Evolutionary conservation across 192 early-diverging fungal species (phyloP).

Genomic region (Chytriomyces sp.): DNA sequence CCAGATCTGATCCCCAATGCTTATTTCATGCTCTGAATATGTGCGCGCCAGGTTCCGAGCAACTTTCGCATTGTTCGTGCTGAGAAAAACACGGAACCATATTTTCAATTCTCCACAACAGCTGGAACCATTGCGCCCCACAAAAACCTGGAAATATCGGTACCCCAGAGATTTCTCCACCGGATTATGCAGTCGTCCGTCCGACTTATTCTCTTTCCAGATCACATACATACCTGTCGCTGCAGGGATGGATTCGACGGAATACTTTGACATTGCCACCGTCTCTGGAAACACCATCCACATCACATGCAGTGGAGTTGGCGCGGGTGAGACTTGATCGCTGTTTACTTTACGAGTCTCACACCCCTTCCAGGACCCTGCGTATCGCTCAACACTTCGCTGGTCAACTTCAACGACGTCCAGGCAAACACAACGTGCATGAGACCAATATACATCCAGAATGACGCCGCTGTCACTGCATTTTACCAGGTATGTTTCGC

Average conservation of each 20-base stretch:
- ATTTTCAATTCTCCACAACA: conserved; percentile 53
- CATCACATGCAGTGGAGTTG: conserved; percentile 51
- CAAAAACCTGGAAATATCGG: conserved; percentile 43
- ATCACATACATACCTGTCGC: conserved; percentile 55
- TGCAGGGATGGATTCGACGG: conserved; percentile 54
- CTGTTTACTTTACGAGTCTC: neutral
- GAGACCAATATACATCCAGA: conserved; percentile 54
- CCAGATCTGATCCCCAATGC: neutral
- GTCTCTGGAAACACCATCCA: conserved; percentile 60
- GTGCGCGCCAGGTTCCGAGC: conserved; percentile 51
- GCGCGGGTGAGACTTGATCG: conserved; percentile 39
- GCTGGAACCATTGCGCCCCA: conserved; percentile 44
- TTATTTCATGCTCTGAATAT: neutral
- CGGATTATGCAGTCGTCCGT: too few species aligned
- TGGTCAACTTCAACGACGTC: conserved; percentile 63
- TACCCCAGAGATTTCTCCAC: neutral
- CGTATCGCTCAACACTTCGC: conserved; percentile 52
- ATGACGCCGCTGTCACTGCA: conserved; percentile 45
- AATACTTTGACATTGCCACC: conserved; percentile 63
- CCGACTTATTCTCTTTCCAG: conserved; percentile 10
- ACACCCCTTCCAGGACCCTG: conserved; percentile 38
- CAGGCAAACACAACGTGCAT: conserved; percentile 42
- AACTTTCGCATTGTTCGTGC: conserved; percentile 56
- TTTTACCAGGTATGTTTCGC: conserved; percentile 50
- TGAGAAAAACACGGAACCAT: conserved; percentile 51